Base-by-base conservation (phyloP, 768 basidiomycete species). In the Neoboletus magnificus region DNA sequence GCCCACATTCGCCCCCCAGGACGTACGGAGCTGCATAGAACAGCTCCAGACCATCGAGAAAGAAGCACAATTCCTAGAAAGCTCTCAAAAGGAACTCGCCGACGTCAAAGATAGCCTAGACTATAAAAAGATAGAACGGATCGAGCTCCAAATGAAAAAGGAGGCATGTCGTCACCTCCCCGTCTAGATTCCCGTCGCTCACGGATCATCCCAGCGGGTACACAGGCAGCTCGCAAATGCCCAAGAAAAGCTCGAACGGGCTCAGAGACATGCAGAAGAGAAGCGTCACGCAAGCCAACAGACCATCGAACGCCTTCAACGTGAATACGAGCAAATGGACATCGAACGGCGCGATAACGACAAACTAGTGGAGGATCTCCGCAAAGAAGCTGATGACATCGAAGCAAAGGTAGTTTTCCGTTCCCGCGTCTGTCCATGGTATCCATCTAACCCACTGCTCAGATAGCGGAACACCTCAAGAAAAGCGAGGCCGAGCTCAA, bases 161-260 rank as follows among this genome's bases (percentile, higher is more conserved):
- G 88, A 93, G 79, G 91, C 86, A 56, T 40, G 74, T 64, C 50
- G 2, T 50, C 44, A 27, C 22, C 30, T 37, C 25, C 18, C 25
- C 32, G 1, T 39, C 16, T 33, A 10, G 44, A n/a, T 25, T 23
- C 30, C 22, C 20, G 2, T 52, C 42, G 29, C 51, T 53, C 42
- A 59, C 18, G 16, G 5, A 30, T 1, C 35, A 15, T 56, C 27
- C 23, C 58, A 96, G 90, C 89, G 92, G 48, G 83, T 90, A n/a
- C 76, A 82, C 58, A 86, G 87, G 56, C 93, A 95, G 67, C 75
- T 91, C 12, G 72, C 77, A 9, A 93, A 94, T 68, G 93, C 93
- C 5, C 79, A 83, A 43, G 88, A 91, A 61, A 93, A 92, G 70
- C 79, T 93, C 10, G 84, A 87, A 53, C 82, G 90, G 27, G 87